A percentile compares a stretch with the other conserved stretches of the same genome.
Conservation (phyloP, 2,329 filamentous ascomycete species). For the Ceratocystis albifundus region DNA sequence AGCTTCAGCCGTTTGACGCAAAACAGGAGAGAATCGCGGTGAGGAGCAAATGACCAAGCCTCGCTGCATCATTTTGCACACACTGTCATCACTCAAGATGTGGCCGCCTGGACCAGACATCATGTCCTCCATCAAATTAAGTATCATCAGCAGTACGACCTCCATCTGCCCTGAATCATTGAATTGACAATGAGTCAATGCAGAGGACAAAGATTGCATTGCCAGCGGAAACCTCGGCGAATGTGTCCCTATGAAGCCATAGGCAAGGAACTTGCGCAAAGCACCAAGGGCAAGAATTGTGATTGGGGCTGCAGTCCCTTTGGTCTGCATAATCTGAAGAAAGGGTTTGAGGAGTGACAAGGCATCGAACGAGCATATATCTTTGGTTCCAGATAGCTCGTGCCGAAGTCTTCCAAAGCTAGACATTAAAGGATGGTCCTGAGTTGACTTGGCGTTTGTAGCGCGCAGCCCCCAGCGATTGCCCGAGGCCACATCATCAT, state of each 20-base stretch:
- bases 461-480: conserved; percentile 89
- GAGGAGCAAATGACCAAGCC: conserved; percentile 96
- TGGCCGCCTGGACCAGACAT: conserved; percentile 86
- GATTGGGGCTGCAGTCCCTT: conserved; percentile 89
- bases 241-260: conserved; percentile 72
- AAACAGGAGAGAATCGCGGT: conserved; percentile 74
- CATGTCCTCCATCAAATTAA: conserved; percentile 98
- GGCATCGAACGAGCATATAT: conserved; percentile 81
- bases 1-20: conserved; percentile 85
- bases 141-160: conserved; percentile 83
- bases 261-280: conserved; percentile 91
- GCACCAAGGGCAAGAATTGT: conserved; percentile 89
- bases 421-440: conserved; percentile 92
- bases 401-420: conserved; percentile 83
- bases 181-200: conserved; percentile 94
- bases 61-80: conserved; percentile 99
- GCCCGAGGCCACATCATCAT: conserved; percentile 44
- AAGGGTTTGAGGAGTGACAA: conserved; percentile 85
- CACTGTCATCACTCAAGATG: conserved; percentile 91
- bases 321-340: conserved; percentile 89
- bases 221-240: conserved; percentile 82
- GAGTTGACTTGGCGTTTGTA: conserved; percentile 92
- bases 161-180: conserved; percentile 92
- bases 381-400: conserved; percentile 77
- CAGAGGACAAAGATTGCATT: conserved; percentile 88